Base-by-base conservation (phyloP, 108 stramenopile genomes). In the Fistulifera pelliculosa region DNA sequence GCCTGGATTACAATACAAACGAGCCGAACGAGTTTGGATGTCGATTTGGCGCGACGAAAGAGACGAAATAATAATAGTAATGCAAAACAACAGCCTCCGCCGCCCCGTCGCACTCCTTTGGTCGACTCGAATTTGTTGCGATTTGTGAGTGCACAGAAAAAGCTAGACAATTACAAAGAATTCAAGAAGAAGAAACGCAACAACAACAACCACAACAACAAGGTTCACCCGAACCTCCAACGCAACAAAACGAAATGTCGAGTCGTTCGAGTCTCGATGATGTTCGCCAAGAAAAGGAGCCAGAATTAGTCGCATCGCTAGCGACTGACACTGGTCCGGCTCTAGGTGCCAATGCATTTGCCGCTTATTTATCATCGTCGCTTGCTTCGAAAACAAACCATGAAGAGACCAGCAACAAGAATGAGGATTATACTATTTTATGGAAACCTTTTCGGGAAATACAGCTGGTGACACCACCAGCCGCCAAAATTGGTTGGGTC, bases 81-180 rank as follows among this genome's bases (percentile, higher is more conserved):
- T n/a, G n/a, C n/a, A n/a, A n/a, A n/a, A n/a, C n/a, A n/a, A 35
- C 3, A 35, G 31, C 31, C 31, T 35, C 31, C 31, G 31, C 31
- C 31, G 31, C 31, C 31, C 8, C 31, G 31, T 45, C 44, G 61
- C 16, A 77, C 86, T 22, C 86, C 86, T 0, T 50, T 82, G 1
- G 82, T 87, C 13, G 86, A 87, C 65, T 87, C 86, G 1, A 28
- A 76, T 15, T 43, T 87, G 27, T 42, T 87, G 27, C 67, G 82
- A 44, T 87, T 83, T 61, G 55, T 87, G 25, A 73, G 77, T 22
- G 41, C 62, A 23, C 80, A 83, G 51, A 74, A 81, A 68, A 63
- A 45, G 38, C 22, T 40, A 22, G 52, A 24, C 52, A 27, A 52
- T 12, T 16, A 5, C 58, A 26, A 16, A 6, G 40, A 28, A 16